Evolutionary conservation across 768 basidiomycete species (phyloP).

Genomic region (Hericium coralloides): DNA sequence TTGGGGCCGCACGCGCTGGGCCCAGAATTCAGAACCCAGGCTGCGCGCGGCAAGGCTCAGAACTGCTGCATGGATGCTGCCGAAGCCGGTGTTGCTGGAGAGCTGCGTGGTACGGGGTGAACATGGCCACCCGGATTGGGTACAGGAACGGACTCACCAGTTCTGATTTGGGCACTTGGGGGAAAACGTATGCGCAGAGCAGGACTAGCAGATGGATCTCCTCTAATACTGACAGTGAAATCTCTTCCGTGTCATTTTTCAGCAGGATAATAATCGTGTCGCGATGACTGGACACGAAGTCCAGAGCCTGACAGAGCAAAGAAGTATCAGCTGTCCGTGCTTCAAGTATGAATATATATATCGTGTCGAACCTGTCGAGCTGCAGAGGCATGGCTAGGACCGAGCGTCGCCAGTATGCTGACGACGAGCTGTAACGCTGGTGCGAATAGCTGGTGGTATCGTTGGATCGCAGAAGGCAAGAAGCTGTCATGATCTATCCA

Average conservation of each 20-base stretch:
- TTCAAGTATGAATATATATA: background rate
- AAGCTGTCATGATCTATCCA: slow-evolving; percentile 74
- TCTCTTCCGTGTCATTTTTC: slow-evolving; percentile 57
- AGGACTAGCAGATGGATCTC: slow-evolving; percentile 75
- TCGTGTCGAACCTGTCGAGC: slow-evolving; percentile 58
- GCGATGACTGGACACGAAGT: slow-evolving; percentile 75
- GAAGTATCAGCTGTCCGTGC: background rate
- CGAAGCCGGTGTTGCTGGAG: slow-evolving; percentile 71
- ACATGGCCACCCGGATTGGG: background rate
- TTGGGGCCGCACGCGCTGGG: slow-evolving; percentile 47
- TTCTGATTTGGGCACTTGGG: slow-evolving; percentile 67
- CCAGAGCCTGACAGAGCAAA: slow-evolving; percentile 44
- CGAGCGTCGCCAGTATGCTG: slow-evolving; percentile 70
- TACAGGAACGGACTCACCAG: slow-evolving; percentile 41
- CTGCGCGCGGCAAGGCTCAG: slow-evolving; percentile 65
- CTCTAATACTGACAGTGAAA: slow-evolving; percentile 59
- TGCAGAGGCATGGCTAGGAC: slow-evolving; percentile 55
- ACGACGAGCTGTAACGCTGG: slow-evolving; percentile 79
- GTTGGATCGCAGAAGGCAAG: slow-evolving; percentile 76
- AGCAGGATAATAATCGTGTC: slow-evolving; percentile 79
- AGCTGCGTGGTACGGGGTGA: slow-evolving; percentile 22
- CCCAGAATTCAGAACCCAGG: slow-evolving; percentile 52
- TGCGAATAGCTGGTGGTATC: slow-evolving; percentile 87
- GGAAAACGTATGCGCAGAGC: slow-evolving; percentile 58
- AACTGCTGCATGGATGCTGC: slow-evolving; percentile 75